Evolutionary conservation across 805 yeast species (phyloP), one percentile per base, ranked within the genome.

Genomic region (Candida berthetii): DNA sequence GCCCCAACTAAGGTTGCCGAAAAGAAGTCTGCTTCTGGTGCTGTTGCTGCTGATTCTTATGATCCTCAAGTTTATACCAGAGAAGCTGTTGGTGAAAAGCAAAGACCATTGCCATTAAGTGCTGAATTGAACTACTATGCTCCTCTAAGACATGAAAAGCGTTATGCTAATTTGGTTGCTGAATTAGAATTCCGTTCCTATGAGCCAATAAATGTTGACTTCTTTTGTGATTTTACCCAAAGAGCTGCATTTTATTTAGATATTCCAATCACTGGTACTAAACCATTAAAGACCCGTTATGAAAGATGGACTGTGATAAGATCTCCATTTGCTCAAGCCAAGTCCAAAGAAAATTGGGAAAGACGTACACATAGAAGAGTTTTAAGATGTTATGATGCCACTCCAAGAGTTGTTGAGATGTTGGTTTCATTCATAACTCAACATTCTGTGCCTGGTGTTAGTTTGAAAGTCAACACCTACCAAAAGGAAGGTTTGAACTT

Each of bases 311-410:
- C 99, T 0, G 96, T 93, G 35, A 89, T 84, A 55, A 78, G 82
- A 60, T 81, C 96, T 3, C 97, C 97, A 1, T 93, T 93, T 61
- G 96, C 85, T 17, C 93, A 87, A 57, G 95, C 97, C 40, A 90
- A 89, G 61, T 75, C 93, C 9, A 93, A 93, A 66, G 96, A 91
- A 68, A 93, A 91, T 70, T 93, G 85, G 65, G 85, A 86, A 68
- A 81, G 98, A 68, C 73, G 77, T 38, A 93, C 98, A 1, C 85
- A 78, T 61, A 79, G 82, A 53, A 78, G 95, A 47, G 61, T 76
- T 45, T 69, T 93, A 49, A 74, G 72, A 50, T 85, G 88, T 24
- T 89, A 78, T 72, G 98, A 93, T 61, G 77, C 96, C 15, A 80
- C 85, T 44, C 82, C 90, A 1, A 96, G 87, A 56, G 82, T 85